Evolutionary conservation across 75 land plant genomes (phyloP).

Genomic region (Picea glauca): DNA sequence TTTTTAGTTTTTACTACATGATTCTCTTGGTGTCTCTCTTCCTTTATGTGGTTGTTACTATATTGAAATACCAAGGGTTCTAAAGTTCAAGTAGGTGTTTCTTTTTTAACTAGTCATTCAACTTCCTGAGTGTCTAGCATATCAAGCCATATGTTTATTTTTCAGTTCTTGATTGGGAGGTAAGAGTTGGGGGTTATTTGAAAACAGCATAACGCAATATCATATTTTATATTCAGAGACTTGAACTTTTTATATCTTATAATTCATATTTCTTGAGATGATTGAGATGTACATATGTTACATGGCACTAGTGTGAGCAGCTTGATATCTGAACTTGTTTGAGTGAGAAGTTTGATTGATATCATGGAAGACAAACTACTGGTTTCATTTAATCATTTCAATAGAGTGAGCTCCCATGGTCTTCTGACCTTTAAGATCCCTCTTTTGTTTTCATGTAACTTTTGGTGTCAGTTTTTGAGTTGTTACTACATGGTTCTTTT

Average conservation of each 20-base stretch:
- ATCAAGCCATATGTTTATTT: neutral
- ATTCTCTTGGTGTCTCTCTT: too few relatives aligned
- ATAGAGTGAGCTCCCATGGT: neutral
- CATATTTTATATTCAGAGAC: neutral
- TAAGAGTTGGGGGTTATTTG: neutral
- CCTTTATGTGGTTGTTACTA: too few relatives aligned
- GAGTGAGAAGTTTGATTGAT: too few relatives aligned
- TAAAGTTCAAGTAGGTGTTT: neutral
- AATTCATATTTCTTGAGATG: conserved; percentile 8
- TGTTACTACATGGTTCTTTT: neutral
- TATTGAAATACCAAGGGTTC: too few relatives aligned
- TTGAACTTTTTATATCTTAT: neutral
- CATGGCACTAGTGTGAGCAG: neutral
- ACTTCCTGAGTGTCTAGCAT: neutral
- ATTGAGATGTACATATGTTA: neutral
- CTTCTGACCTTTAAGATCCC: neutral
- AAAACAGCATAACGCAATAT: neutral
- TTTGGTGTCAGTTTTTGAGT: neutral
- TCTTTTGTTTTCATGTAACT: neutral
- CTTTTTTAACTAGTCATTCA: neutral
- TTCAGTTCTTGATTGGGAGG: too few relatives aligned
- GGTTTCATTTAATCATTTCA: neutral
- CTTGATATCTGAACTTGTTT: neutral
- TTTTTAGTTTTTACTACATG: neutral
- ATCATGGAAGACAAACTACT: neutral